phyloP scores from a whole-genome alignment of 2,329 filamentous ascomycete genomes.

The Venturia effusa region DNA sequence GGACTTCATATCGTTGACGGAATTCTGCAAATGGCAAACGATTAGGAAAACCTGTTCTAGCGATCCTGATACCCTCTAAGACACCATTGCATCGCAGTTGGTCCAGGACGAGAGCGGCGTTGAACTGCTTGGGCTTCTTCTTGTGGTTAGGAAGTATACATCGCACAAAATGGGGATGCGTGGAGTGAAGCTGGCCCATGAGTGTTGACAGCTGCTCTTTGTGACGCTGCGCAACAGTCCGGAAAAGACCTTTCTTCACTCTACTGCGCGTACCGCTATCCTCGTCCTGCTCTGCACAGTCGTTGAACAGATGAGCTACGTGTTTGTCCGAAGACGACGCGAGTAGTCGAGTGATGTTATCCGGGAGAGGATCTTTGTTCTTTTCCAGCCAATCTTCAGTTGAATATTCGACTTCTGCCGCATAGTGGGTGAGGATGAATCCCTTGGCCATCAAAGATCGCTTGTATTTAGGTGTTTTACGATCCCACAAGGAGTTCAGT shows the following conservation, averaged over 20 bases:
- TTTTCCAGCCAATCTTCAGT: constrained; percentile 95
- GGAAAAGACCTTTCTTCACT: constrained; percentile 94
- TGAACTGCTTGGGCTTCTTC: constrained; percentile 88
- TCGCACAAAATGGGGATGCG: constrained; percentile 94
- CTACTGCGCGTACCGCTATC: constrained; percentile 56
- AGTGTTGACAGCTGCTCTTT: constrained; percentile 97
- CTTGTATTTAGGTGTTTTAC: constrained; percentile 88
- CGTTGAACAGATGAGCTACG: constrained; percentile 71
- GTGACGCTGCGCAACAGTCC: constrained; percentile 90
- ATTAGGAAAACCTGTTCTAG: constrained; percentile 93
- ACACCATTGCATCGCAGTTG: constrained; percentile 99
- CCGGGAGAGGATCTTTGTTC: constrained; percentile 96
- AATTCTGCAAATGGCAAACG: constrained; percentile 87
- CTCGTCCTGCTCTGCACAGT: constrained; percentile 67
- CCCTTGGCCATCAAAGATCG: constrained; percentile 79
- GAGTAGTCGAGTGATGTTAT: constrained; percentile 86
- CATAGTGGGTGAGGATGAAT: constrained; percentile 94
- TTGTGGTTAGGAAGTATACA: constrained; percentile 98
- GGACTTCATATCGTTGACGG: constrained; percentile 87
- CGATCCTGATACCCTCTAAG: constrained; percentile 95
- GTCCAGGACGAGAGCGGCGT: constrained; percentile 83
- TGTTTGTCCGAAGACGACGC: constrained; percentile 74
- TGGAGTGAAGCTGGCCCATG: constrained; percentile 89
- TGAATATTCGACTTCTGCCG: constrained; percentile 93
- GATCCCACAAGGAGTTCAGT: constrained; percentile 91